Evolutionary conservation across 2,329 filamentous ascomycete species (phyloP).

Genomic region (Diaporthe vaccinii): DNA sequence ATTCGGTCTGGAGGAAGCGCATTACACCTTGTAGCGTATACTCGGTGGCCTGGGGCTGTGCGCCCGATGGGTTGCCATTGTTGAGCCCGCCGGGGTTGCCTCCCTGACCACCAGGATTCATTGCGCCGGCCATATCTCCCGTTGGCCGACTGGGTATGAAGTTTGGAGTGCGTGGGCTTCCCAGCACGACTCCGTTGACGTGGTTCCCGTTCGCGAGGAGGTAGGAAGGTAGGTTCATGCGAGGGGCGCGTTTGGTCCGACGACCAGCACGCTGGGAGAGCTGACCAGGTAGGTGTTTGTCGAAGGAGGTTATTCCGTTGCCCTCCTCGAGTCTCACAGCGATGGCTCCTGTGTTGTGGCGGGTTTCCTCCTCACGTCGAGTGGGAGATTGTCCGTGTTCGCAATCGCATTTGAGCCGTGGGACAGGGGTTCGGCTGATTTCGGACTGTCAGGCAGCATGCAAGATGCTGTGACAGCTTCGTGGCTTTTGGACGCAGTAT

Average conservation of each 20-base stretch:
- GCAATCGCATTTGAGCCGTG: conserved; percentile 34
- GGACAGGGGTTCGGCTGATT: not conserved
- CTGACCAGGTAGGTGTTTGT: not conserved
- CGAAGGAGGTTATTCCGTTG: conserved; percentile 12
- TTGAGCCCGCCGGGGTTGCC: conserved; percentile 38
- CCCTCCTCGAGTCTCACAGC: conserved; percentile 5
- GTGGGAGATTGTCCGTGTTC: conserved; percentile 26
- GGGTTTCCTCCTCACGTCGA: conserved; percentile 26
- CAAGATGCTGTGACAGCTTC: conserved; percentile 32
- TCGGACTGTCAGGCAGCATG: conserved; percentile 22
- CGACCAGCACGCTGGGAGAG: conserved; percentile 29
- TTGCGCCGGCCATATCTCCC: conserved; percentile 39
- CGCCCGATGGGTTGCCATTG: conserved; percentile 45
- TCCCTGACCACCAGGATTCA: conserved; percentile 40
- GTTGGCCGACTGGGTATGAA: conserved; percentile 22
- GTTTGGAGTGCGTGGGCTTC: conserved; percentile 35
- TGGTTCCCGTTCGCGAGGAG: conserved; percentile 12
- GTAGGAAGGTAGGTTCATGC: conserved; percentile 28
- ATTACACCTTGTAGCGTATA: conserved; percentile 85
- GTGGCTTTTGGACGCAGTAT: conserved; percentile 32
- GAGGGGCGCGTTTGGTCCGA: conserved; percentile 31
- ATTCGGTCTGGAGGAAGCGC: conserved; percentile 99
- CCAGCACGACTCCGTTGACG: conserved; percentile 20
- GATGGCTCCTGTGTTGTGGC: not conserved
- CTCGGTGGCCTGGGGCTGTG: conserved; percentile 71